Evolutionary conservation across 495 filamentous ascomycete species (phyloP), one percentile per base, ranked within the genome.

Genomic region (Parmelia sp.): DNA sequence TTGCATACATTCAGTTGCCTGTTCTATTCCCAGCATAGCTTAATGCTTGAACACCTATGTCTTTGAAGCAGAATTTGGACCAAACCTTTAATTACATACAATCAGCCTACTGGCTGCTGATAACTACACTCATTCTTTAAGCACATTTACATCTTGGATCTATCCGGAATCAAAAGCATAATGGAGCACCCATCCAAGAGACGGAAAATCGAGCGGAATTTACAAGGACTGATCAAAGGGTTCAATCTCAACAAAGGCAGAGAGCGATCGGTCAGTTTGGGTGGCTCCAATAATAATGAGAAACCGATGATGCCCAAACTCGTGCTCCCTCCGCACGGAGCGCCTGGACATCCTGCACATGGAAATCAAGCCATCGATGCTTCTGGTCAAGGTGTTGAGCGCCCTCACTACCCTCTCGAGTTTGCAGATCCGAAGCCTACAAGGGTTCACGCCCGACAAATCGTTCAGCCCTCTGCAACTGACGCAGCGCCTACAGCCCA

Each of bases 141-240:
- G 40, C 25, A 58, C 29, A 47, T 31, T n/a, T 49, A 47, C 42
- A 47, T 56, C 23, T 33, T 35, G 42, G 29, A 35, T 58, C 40
- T 37, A 58, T 17, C 21, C 19, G 9, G 55, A 35, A 62, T n/a
- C 49, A 27, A 62, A 57, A 35, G 57, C 61, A 29, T 47, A 58
- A 71, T 71, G 69, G 68, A 71, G 33, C 65, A 64, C 55, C 65
- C 69, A 33, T 66, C 60, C 53, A 71, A 71, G 58, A 65, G 67
- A 63, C 69, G 69, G 39, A 69, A 51, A 42, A 35, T 71, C 12
- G 60, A 62, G 58, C 62, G 56, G 27, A 55, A 40, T 19, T 59
- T 53, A 21, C 61, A 51, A 36, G 31, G 44, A 31, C 29, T 64
- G 31, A 23, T 33, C 23, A 51, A 29, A 64, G 37, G 39, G 9